These are phyloP conservation scores for Globisporangium nodosum DNA, from an alignment of 352 stramenopile genomes.

Conservation along the genomic window DNA sequence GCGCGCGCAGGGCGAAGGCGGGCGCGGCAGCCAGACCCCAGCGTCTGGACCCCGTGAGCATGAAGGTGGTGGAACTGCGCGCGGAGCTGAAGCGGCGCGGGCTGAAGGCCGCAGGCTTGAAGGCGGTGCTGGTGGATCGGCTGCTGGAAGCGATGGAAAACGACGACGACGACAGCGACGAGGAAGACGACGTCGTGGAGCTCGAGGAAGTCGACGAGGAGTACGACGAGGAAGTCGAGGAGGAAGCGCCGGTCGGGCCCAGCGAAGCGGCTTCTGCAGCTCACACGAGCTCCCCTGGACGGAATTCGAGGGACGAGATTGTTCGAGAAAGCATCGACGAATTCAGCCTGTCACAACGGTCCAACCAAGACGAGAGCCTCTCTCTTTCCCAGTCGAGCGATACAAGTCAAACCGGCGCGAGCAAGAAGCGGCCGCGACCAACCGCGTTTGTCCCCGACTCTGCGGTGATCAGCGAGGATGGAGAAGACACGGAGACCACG, in stretches of 20 bases:
- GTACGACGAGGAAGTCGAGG: constrained; percentile 17
- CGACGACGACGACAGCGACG: constrained; percentile 27
- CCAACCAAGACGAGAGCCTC: neutral
- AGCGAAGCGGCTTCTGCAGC: no score
- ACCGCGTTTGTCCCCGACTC: neutral
- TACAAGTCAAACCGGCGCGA: neutral
- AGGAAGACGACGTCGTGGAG: constrained; percentile 20
- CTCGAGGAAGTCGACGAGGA: constrained; percentile 22
- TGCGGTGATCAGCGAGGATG: neutral
- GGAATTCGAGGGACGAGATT: constrained; percentile 27
- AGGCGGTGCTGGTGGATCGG: constrained; percentile 40
- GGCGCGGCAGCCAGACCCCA: neutral
- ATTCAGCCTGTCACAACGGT: constrained; percentile 18
- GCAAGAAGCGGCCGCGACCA: neutral
- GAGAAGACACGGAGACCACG: constrained; percentile 3
- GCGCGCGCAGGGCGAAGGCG: constrained; percentile 12
- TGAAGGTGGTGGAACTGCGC: constrained; percentile 55
- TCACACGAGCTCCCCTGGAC: neutral
- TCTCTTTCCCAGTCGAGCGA: neutral
- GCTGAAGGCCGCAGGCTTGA: constrained; percentile 42
- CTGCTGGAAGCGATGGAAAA: constrained; percentile 41
- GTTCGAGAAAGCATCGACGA: constrained; percentile 48
- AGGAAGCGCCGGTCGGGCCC: neutral
- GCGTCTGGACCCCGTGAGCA: constrained; percentile 17
- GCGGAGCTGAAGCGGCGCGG: constrained; percentile 55